phyloP scores from a whole-genome alignment of 805 yeast species.

The Candida coleopterorum region DNA sequence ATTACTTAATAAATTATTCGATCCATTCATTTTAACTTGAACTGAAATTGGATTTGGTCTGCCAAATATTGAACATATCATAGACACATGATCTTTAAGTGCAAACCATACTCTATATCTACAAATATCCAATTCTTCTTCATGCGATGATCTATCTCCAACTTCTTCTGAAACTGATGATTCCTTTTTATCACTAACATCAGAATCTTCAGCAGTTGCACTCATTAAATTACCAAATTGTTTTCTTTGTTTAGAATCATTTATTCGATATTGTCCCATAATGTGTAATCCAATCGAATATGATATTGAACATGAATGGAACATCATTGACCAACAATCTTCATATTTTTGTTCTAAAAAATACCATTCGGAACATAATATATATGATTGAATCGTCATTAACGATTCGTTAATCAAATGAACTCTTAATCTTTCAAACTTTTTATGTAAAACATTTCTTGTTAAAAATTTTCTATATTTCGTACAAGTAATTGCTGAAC shows the following conservation, averaged over 20 bases:
- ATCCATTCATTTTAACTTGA: conserved; percentile 24
- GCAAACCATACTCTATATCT: conserved; percentile 49
- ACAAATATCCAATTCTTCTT: conserved; percentile 29
- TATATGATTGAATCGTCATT: conserved; percentile 45
- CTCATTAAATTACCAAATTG: conserved; percentile 3
- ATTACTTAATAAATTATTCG: conserved; percentile 1
- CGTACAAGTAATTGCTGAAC: conserved; percentile 16
- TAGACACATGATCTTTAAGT: conserved; percentile 43
- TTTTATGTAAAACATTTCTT: conserved; percentile 28
- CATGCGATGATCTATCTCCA: conserved; percentile 13
- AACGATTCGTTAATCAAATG: conserved; percentile 45
- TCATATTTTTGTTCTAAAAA: conserved; percentile 47
- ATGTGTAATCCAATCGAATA: conserved; percentile 52
- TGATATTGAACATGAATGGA: conserved; percentile 45
- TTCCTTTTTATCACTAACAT: conserved; percentile 15
- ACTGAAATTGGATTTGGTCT: conserved; percentile 52
- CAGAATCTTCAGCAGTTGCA: conserved; percentile 6
- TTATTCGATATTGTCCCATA: conserved; percentile 22
- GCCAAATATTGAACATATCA: conserved; percentile 45
- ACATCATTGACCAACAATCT: conserved; percentile 48
- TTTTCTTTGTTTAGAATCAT: conserved; percentile 1
- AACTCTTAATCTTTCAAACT: conserved; percentile 41
- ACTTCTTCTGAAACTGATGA: not conserved
- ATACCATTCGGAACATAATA: conserved; percentile 48
- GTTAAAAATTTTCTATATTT: conserved; percentile 15